Conservation (phyloP, 768 basidiomycete species). For the Psilocybe cubensis region DNA sequence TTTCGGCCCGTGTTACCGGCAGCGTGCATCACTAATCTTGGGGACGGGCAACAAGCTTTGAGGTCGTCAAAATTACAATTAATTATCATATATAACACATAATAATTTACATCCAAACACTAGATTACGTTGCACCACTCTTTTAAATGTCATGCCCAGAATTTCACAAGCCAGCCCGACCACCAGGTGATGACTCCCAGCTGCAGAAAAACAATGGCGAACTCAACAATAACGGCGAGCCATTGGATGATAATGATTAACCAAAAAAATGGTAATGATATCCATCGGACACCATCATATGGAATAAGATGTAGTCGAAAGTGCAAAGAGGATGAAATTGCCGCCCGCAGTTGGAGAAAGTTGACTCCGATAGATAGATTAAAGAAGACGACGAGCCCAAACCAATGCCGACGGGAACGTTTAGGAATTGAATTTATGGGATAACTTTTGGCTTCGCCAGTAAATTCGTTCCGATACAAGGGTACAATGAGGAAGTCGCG, state of each 20-base stretch:
- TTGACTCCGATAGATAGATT: conserved; percentile 49
- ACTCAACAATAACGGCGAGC: conserved; percentile 65
- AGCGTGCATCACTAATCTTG: too few species aligned
- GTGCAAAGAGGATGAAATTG: conserved; percentile 54
- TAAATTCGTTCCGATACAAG: conserved; percentile 83
- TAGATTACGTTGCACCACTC: too few species aligned
- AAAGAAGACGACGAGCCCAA: conserved; percentile 58
- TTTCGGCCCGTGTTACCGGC: too few species aligned
- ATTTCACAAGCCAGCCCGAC: conserved; percentile 69
- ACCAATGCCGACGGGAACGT: conserved; percentile 72
- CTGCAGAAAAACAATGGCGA: conserved; percentile 58
- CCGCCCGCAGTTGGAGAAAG: conserved; percentile 61
- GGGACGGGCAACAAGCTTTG: too few species aligned
- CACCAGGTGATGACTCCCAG: conserved; percentile 70
- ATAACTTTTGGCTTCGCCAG: conserved; percentile 74
- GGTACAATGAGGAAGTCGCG: conserved; percentile 84
- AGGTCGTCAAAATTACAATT: not conserved
- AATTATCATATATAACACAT: conserved; percentile 21
- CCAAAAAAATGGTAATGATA: conserved; percentile 65
- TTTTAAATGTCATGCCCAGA: conserved; percentile 36
- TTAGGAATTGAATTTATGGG: conserved; percentile 57
- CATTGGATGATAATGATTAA: conserved; percentile 68
- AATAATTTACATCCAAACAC: conserved; percentile 25
- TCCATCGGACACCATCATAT: conserved; percentile 65
- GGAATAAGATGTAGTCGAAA: conserved; percentile 62